Base-by-base conservation (phyloP, 345 rosid species). In the Microcos paniculata region DNA sequence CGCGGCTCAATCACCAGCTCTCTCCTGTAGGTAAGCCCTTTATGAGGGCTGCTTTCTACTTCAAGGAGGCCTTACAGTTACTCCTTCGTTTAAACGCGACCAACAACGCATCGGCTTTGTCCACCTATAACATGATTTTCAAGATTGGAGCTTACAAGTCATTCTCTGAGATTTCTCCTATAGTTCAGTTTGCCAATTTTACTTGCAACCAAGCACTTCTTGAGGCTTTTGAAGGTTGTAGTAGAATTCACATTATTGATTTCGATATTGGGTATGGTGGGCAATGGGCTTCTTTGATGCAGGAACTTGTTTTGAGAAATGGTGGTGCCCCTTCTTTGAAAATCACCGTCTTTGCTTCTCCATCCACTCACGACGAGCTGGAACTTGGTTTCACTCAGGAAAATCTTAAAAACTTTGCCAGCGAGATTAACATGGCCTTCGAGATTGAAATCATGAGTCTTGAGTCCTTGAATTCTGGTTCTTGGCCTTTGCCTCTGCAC, bases 1-100 rank as follows among this genome's bases (percentile, higher is more conserved):
- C 99, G 98, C 99, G 99, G 98, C 99, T 96, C 98, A 96, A 96
- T 96, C 99, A 96, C 84, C 97, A 90, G 91, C 98, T 96, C 91
- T 89, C 86, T 70, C 90, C 86, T 42, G 53, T 82, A 1, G 95
- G 97, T 67, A 94, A 84, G 84, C 98, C 99, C 81, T 86, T 90
- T 78, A 82, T 79, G 4, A 83, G 97, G 91, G 91, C 91, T 80
- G 97, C 97, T 83, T 90, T 81, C 79, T 87, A 91, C 77, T 86
- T 93, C 84, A 77, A 86, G 74, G 96, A 93, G 84, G 93, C 97
- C 74, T 85, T 95, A 62, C 90, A 85, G 49, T 85, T 85, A 33
- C 87, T 90, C 53, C 81, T 91, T 21, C 87, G 81, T 76, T 71
- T 63, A 76, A 64, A 76, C 35, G 53, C 78, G 26, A 75, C 65